Base-by-base conservation (phyloP, 768 basidiomycete genomes). In the Scleroderma citrinum region DNA sequence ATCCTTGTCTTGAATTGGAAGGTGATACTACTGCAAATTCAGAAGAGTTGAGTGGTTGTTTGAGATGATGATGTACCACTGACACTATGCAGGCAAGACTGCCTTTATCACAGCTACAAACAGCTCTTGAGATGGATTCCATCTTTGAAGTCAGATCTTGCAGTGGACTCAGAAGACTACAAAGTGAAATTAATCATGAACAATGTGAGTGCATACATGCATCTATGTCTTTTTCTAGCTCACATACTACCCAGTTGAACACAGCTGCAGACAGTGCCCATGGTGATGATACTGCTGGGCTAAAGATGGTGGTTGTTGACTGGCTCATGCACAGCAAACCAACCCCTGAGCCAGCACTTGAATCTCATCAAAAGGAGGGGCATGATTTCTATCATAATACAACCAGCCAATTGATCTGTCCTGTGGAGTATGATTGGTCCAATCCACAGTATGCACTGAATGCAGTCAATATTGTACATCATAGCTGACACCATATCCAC, bases 211-310 rank as follows among this genome's bases (percentile, higher is more conserved):
- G n/a, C n/a, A n/a, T n/a, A n/a, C n/a, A n/a, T n/a, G n/a, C n/a
- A 19, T 40, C 7, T 10, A 16, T 20, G 11, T 12, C 11, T 35
- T 23, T 6, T 23, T 5, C 21, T 37, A 2, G n/a, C 45, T 7
- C 11, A n/a, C 2, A 26, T 26, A 4, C 14, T 35, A 14, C 21
- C 12, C 10, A 26, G 20, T 17, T 45, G 5, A 19, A 26, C 3
- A 39, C 34, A 35, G 53, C 49, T 17, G 53, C 53, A n/a, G 49
- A 54, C 21, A 24, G 46, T 26, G 49, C 53, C 7, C 39, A 32
- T 2, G 49, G 46, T n/a, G 49, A 54, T 14, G 46, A 54, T 16
- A 34, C 53, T 2, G 48, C 52, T 0, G 34, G 26, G 19, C 39
- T 53, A 3, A 53, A 53, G 44, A 17, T 4, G 13, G 31, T n/a